These are phyloP conservation scores for Thraustochytrium striatum DNA, from an alignment of 352 stramenopile genomes.

Conservation along the genomic window DNA sequence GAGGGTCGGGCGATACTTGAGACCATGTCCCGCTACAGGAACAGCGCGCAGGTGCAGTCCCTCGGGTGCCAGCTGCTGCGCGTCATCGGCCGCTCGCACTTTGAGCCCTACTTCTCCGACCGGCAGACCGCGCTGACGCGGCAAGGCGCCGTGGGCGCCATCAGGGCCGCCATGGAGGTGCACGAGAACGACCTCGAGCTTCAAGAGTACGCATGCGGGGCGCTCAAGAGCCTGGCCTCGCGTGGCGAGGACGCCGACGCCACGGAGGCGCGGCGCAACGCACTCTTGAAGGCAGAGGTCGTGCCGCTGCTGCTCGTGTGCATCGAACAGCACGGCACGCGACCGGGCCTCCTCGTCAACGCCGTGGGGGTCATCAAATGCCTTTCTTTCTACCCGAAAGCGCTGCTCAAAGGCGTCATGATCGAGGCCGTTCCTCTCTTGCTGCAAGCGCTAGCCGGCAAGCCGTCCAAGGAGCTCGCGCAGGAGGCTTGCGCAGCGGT, in stretches of 20 bases:
- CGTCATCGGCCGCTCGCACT: slow-evolving; percentile 17
- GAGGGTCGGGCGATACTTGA: neutral
- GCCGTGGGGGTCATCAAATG: neutral
- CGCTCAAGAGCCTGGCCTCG: neutral
- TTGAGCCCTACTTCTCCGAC: slow-evolving; percentile 41
- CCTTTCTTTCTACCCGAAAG: slow-evolving; percentile 8
- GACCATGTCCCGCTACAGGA: neutral
- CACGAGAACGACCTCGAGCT: neutral
- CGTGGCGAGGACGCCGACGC: neutral
- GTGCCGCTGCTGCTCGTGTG: neutral
- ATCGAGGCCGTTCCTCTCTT: neutral
- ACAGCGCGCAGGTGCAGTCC: neutral
- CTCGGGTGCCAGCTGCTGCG: neutral
- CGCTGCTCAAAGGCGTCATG: neutral
- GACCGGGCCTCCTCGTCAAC: neutral
- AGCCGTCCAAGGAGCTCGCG: neutral
- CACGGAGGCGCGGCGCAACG: neutral
- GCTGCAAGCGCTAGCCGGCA: neutral
- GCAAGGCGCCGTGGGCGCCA: neutral
- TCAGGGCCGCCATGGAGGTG: neutral
- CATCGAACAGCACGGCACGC: neutral
- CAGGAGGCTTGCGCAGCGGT: neutral
- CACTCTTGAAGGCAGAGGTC: neutral
- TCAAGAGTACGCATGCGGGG: neutral
- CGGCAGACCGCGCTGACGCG: neutral